These are phyloP conservation scores for Candida taoyuanica DNA, from an alignment of 805 yeast genomes.

Conservation along the genomic window DNA sequence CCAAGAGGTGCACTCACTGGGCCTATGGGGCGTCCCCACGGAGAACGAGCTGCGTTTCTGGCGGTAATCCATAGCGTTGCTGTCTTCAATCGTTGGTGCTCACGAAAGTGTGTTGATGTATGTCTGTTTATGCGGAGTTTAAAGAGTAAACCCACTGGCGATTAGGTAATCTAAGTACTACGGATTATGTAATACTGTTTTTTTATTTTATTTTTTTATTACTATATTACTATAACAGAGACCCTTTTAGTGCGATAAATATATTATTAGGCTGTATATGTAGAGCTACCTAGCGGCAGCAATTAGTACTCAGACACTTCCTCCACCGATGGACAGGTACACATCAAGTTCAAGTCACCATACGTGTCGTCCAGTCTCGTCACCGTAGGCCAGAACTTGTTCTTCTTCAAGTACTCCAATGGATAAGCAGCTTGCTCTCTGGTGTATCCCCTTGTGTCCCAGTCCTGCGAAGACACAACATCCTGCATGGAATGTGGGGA, in stretches of 20 bases:
- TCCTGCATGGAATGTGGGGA: constrained; percentile 92
- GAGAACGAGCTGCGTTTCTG: constrained; percentile 27
- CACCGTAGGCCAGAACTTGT: constrained; percentile 95
- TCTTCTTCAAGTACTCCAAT: constrained; percentile 59
- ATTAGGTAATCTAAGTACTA: no score
- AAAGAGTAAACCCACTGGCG: no score
- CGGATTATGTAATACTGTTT: no score
- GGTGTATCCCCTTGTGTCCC: constrained; percentile 84
- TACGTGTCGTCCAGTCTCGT: constrained; percentile 90
- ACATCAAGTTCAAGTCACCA: constrained; percentile 88
- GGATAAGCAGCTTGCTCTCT: constrained; percentile 95
- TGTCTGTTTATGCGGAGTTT: no score
- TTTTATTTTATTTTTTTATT: no score
- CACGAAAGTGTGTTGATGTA: no score
- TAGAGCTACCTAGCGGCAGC: neutral
- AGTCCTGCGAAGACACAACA: constrained; percentile 59
- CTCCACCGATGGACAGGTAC: constrained; percentile 89
- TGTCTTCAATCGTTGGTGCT: no score
- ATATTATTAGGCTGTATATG: no score
- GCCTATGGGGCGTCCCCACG: constrained; percentile 19
- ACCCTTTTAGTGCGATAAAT: no score
- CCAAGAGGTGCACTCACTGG: constrained; percentile 11
- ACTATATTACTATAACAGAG: no score
- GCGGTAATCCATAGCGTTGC: no score
- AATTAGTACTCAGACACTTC: constrained; percentile 40